Conservation (phyloP, 805 yeast species). For the Saturnispora halmiae region DNA sequence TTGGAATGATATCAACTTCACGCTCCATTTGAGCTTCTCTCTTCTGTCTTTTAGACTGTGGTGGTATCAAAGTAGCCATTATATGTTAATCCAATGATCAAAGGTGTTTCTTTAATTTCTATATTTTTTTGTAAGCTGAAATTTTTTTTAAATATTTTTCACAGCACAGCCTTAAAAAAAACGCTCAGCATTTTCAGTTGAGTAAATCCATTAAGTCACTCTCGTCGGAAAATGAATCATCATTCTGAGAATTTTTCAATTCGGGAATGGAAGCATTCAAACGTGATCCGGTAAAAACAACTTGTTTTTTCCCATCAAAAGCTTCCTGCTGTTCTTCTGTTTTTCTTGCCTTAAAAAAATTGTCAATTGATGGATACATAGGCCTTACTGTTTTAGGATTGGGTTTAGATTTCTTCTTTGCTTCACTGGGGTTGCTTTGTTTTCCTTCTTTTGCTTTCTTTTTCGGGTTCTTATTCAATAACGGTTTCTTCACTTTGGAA, state of each 20-base stretch:
- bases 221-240: neutral
- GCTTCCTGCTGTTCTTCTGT: neutral
- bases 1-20: slow-evolving; percentile 65
- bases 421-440: neutral
- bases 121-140: neutral
- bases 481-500: neutral
- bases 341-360: slow-evolving; percentile 4
- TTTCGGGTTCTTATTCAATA: neutral
- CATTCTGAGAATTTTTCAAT: neutral
- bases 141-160: neutral
- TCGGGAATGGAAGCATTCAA: neutral
- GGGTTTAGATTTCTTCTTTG: neutral
- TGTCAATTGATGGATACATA: slow-evolving; percentile 8
- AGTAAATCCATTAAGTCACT: slow-evolving; percentile 2
- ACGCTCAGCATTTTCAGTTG: neutral
- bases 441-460: neutral
- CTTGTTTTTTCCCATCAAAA: no score
- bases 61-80: slow-evolving; percentile 93
- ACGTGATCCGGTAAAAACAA: no score
- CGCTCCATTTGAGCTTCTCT: slow-evolving; percentile 74
- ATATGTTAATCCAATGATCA: neutral
- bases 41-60: slow-evolving; percentile 83
- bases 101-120: neutral
- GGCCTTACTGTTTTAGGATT: slow-evolving; percentile 4
- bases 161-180: slow-evolving; percentile 7